Percentiles rank a stretch among this genome's conserved stretches.
Evolutionary conservation across 23 red algal genomes (phyloP).

Genomic region (Gracilariopsis chorda): DNA sequence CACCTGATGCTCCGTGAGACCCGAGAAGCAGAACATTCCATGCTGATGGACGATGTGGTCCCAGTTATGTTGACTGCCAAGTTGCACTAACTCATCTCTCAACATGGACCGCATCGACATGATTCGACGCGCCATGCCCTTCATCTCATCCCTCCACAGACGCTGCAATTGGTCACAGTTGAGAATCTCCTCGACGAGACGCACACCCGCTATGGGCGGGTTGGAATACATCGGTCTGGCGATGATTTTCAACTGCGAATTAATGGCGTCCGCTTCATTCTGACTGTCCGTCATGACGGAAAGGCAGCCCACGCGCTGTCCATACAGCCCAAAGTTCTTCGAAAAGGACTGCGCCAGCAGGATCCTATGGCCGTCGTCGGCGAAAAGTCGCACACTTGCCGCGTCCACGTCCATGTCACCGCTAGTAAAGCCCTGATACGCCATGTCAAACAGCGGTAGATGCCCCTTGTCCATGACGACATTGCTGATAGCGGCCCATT

Average conservation of each 20-base stretch:
- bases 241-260: conserved; percentile 82
- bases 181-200: conserved; percentile 73
- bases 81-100: conserved; percentile 29
- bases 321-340: conserved; percentile 93
- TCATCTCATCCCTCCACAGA: conserved; percentile 77
- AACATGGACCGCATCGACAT: conserved; percentile 68
- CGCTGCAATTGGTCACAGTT: conserved; percentile 45
- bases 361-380: conserved; percentile 67
- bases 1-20: conserved; percentile 67
- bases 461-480: conserved; percentile 59
- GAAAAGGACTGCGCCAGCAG: conserved; percentile 78
- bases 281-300: conserved; percentile 61
- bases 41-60: conserved; percentile 80
- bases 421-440: conserved; percentile 91
- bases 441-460: conserved; percentile 83
- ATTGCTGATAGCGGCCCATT: conserved; percentile 67
- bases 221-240: conserved; percentile 84
- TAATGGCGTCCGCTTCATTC: conserved; percentile 55
- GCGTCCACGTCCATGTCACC: conserved; percentile 87
- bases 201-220: conserved; percentile 70
- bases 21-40: conserved; percentile 95
- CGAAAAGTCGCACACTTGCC: conserved; percentile 59
- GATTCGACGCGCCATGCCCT: conserved; percentile 82
- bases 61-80: conserved; percentile 67
- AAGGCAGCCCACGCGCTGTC: conserved; percentile 81